A percentile compares a stretch with the other conserved stretches of the same genome.
Conservation (phyloP, 345 rosid species). For the Psidium friedrichsthalianum region DNA sequence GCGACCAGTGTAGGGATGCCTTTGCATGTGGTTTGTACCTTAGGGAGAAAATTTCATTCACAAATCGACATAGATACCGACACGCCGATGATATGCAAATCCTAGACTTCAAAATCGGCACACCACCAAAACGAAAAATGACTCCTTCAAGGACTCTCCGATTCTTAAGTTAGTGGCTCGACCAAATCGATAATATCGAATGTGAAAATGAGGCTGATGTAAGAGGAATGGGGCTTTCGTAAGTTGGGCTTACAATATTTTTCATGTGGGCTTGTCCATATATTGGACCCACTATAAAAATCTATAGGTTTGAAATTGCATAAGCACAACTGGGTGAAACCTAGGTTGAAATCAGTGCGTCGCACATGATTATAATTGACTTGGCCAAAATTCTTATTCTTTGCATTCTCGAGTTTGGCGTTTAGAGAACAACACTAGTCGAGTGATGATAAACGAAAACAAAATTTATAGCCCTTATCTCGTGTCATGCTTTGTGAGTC, state of each 20-base stretch:
- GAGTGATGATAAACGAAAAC: neutral
- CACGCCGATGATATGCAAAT: neutral
- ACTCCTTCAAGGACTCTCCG: neutral
- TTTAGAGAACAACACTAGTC: no score
- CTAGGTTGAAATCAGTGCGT: no score
- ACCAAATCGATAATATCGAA: neutral
- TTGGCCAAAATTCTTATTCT: no score
- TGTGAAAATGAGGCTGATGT: neutral
- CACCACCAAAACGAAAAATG: neutral
- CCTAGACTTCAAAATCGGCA: neutral
- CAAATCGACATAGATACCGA: neutral
- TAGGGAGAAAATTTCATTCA: neutral
- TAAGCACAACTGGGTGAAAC: no score
- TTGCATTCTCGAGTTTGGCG: no score
- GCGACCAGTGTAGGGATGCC: neutral
- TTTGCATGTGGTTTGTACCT: neutral
- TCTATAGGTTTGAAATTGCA: neutral
- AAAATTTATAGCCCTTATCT: neutral
- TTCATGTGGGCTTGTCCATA: neutral
- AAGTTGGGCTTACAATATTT: neutral
- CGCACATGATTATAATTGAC: no score
- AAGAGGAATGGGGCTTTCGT: neutral
- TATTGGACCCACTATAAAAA: neutral
- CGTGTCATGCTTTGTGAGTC: neutral
- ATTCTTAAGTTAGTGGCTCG: neutral